Conservation (phyloP, 73 alveolate species). For the Tetrahymena elliotti region DNA sequence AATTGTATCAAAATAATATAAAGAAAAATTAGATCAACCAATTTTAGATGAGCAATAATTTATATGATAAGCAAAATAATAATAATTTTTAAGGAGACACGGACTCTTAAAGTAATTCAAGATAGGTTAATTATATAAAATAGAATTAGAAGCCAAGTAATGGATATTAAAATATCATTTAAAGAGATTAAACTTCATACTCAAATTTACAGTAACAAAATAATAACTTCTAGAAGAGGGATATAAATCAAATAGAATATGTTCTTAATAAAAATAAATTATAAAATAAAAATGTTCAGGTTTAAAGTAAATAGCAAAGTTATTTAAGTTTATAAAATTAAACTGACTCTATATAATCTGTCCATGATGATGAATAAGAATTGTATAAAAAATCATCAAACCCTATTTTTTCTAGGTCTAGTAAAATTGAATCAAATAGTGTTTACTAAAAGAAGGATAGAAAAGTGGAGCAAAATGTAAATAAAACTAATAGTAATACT, state of each 20-base stretch:
- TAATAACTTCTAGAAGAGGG: neutral
- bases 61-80: neutral
- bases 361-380: neutral
- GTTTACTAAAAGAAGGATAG: neutral
- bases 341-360: neutral
- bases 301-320: too few relatives aligned
- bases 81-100: too few relatives aligned
- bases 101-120: neutral
- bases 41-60: too few relatives aligned
- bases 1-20: neutral
- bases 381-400: neutral
- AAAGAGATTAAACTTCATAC: neutral
- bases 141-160: neutral
- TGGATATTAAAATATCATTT: too few relatives aligned
- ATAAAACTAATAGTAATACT: neutral
- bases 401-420: neutral
- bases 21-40: neutral
- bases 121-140: neutral
- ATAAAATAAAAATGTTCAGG: neutral
- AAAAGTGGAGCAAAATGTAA: neutral
- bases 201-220: too few relatives aligned
- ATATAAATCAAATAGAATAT: too few relatives aligned
- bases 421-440: neutral
- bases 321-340: too few relatives aligned
- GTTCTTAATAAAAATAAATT: too few relatives aligned